Evolutionary conservation across 371 early-diverging fungal genomes (phyloP).

Genomic region (Syncephalastrum contaminatum): DNA sequence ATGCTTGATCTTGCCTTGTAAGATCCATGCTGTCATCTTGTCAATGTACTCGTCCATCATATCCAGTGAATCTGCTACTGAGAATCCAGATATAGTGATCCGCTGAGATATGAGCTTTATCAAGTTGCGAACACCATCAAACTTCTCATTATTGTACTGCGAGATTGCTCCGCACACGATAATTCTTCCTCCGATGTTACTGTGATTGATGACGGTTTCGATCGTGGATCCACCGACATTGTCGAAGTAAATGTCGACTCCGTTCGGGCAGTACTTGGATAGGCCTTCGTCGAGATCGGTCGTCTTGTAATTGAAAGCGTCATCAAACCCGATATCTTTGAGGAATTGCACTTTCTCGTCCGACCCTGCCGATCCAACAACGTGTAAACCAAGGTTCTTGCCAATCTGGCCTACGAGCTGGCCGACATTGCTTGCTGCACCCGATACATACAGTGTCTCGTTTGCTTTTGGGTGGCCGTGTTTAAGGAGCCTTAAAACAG

Average conservation of each 20-base stretch:
- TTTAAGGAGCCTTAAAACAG: conserved; percentile 30
- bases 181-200: conserved; percentile 42
- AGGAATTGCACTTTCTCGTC: conserved; percentile 78
- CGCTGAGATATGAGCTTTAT: too few species aligned
- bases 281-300: conserved; percentile 46
- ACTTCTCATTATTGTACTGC: conserved; percentile 52
- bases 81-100: too few species aligned
- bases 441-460: conserved; percentile 52
- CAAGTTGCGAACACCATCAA: conserved; percentile 32
- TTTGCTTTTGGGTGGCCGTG: conserved; percentile 43
- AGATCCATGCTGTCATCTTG: conserved; percentile 64
- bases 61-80: conserved; percentile 15
- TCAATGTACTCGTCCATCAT: conserved; percentile 53
- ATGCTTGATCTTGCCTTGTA: conserved; percentile 68
- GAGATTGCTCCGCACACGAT: conserved; percentile 69
- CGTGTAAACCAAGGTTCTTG: conserved; percentile 63
- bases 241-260: conserved; percentile 76
- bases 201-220: conserved; percentile 55
- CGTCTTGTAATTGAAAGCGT: conserved; percentile 83
- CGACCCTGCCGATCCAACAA: conserved; percentile 75
- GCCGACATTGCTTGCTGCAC: conserved; percentile 60
- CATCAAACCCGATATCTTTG: conserved; percentile 63
- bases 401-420: conserved; percentile 66
- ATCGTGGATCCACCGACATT: conserved; percentile 73
- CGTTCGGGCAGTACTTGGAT: conserved; percentile 54